Evolutionary conservation across 768 basidiomycete species (phyloP), one percentile per base, ranked within the genome.

Genomic region (Daedalea quercina): DNA sequence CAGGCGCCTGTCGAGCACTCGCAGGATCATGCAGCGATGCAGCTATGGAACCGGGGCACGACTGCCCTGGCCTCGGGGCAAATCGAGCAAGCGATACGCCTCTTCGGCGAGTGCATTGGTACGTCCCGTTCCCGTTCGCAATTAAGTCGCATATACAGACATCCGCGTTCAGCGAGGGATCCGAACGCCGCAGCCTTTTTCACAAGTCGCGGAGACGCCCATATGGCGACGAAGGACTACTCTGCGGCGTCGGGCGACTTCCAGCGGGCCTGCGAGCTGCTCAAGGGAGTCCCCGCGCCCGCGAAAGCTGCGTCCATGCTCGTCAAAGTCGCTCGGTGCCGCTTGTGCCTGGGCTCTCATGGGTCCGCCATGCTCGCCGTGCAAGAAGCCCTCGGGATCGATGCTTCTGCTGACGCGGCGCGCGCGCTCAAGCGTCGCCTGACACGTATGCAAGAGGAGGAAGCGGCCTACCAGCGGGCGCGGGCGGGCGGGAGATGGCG

Each of bases 331-430:
- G 54, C 54, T 28, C 50, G 51, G 3, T 52, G 50, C 25, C 54
- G 51, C 9, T 25, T 56, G 7, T 35, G 31, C n/a, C 44, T 52
- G 11, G 54, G 50, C 2, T 56, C 50, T 1, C 37, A 20, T 4
- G n/a, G 44, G 9, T 2, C 51, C 12, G 54, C 54, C 25, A 26
- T 56, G 25, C 20, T 47, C 42, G 51, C 51, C 13, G 31, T 48
- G 3, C n/a, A 28, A 2, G 46, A 56, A 2, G 54, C 47, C 7
- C 33, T 56, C 9, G 24, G 20, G 2, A 13, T 56, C 24, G 54
- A 56, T 19, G 25, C 50, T 23, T 13, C 7, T 3, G 19, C 51
- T 31, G 19, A 2, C 3, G 49, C 24, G 3, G 54, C 46, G 35
- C 25, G 19, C 15, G n/a, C 23, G 9, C 31, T 56, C 44, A 44